phyloP scores from a whole-genome alignment of 148 eudicot genomes.

The Rhododendron simsii region DNA sequence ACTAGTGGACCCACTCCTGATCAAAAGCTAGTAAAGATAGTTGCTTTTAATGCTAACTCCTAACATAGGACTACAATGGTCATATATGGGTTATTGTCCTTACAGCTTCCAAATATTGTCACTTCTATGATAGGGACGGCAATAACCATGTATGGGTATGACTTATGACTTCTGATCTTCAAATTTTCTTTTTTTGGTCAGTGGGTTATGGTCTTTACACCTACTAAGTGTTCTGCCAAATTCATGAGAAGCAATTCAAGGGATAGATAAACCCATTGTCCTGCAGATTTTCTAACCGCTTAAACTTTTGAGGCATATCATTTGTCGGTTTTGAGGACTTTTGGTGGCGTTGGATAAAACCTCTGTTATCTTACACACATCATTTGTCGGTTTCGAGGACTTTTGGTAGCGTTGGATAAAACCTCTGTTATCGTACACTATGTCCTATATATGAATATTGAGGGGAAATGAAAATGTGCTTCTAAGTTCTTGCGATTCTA shows the following conservation, averaged over 20 bases:
- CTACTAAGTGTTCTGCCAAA: not conserved
- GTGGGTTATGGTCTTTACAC: not conserved
- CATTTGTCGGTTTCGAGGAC: not conserved
- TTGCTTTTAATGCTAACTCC: not conserved
- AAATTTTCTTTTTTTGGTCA: not conserved
- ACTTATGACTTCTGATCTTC: not conserved
- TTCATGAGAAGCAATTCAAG: not conserved
- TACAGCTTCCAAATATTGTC: not conserved
- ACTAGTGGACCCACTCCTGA: not conserved
- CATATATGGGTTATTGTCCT: not conserved
- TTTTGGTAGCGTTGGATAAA: not conserved
- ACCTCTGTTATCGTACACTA: not conserved
- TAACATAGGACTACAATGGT: not conserved
- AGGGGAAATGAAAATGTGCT: not conserved
- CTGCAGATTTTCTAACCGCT: not conserved
- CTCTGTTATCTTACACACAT: not conserved
- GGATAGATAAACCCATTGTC: not conserved
- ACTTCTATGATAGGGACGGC: not conserved
- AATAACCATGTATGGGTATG: not conserved
- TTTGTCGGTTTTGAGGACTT: not conserved
- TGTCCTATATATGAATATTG: not conserved
- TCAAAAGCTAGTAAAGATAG: not conserved
- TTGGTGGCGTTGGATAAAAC: not conserved
- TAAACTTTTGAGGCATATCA: not conserved
- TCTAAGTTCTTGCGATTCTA: not conserved